These are phyloP conservation scores for Jaminaea rosea DNA, from an alignment of 1,284 basidiomycete species.

Conservation along the genomic window DNA sequence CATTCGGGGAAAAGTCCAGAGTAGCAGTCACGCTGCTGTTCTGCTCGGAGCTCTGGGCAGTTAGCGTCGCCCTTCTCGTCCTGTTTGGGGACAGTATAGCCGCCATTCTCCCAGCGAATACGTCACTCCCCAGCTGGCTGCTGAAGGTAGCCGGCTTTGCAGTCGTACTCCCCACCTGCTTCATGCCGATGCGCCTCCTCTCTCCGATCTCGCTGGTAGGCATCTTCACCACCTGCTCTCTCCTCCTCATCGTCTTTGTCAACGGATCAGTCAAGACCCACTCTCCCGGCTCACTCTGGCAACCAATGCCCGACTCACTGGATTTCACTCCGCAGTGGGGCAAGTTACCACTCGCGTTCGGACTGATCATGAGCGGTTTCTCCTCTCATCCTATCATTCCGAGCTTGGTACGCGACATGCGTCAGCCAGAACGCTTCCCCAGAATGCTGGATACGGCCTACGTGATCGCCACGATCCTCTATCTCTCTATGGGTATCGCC, in stretches of 20 bases:
- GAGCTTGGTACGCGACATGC: slow-evolving; percentile 80
- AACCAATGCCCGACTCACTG: slow-evolving; percentile 48
- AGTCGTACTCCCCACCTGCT: slow-evolving; percentile 35
- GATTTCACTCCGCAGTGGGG: slow-evolving; percentile 55
- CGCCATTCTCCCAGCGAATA: slow-evolving; percentile 15
- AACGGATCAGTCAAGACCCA: slow-evolving; percentile 73
- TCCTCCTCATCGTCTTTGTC: slow-evolving; percentile 68
- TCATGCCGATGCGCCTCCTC: slow-evolving; percentile 34
- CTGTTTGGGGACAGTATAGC: slow-evolving; percentile 37
- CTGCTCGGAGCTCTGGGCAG: slow-evolving; percentile 43
- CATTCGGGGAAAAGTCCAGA: slow-evolving; percentile 35
- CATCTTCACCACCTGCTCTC: slow-evolving; percentile 50
- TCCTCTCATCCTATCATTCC: slow-evolving; percentile 89
- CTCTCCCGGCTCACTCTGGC: slow-evolving; percentile 64
- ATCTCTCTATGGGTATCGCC: slow-evolving; percentile 68
- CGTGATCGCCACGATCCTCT: slow-evolving; percentile 68
- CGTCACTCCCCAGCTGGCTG: slow-evolving; percentile 1
- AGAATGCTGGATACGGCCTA: slow-evolving; percentile 79
- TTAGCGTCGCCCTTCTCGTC: slow-evolving; percentile 39
- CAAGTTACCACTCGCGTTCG: slow-evolving; percentile 59
- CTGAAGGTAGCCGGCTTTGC: slow-evolving; percentile 36
- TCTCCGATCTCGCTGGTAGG: slow-evolving; percentile 41
- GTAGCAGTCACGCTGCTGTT: slow-evolving; percentile 38
- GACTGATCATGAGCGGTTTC: slow-evolving; percentile 93
- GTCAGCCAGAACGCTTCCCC: slow-evolving; percentile 69